Evolutionary conservation across 1,284 basidiomycete genomes (phyloP), one percentile per base, ranked within the genome.

Genomic region (Bondarzewia mesenterica): DNA sequence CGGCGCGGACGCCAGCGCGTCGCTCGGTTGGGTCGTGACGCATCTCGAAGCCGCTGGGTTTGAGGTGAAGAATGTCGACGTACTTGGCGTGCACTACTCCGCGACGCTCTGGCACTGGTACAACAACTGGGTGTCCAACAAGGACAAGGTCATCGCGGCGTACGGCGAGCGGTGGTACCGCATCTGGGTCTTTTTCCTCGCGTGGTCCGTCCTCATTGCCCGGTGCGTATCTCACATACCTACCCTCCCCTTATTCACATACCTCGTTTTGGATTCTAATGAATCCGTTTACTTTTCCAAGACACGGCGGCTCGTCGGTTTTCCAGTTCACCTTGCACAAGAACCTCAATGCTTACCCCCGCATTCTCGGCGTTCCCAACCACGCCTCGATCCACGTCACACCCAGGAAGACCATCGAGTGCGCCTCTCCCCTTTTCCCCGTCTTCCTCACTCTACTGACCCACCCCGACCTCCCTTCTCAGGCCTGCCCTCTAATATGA

Each of bases 301-400:
- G 44, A 40, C 89, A 96, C 73, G 93, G 93, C 29, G 75, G 83
- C 21, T 81, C 85, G 7, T 89, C 90, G 0, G 85, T 95, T 40
- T 96, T 94, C 86, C 93, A 97, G 72, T 83, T 99, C 61, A 96
- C 93, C 2, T 70, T 94, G 55, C 93, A 97, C 76, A 97, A 99
- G 74, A 97, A 97, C 76, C 68, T 98, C 56, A 98, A 98, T 64
- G 93, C 87, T 3, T 94, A 85, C 73, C 91, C 92, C 64, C 86
- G 94, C 48, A 81, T 93, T 56, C 78, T 85, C 45, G 88, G 88
- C 36, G 75, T 92, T 29, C 71, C 76, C 22, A 89, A 79, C 57
- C 91, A 94, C 64, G 71, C 72, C 23, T 84, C 82, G 7, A 83
- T 89, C 54, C 83, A 85, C 54, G 77, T 83, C 53, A 74, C 70